Evolutionary conservation across 176 grass and related monocot species (phyloP), one percentile per base, ranked within the genome.

Genomic region (Neostapfia colusana): DNA sequence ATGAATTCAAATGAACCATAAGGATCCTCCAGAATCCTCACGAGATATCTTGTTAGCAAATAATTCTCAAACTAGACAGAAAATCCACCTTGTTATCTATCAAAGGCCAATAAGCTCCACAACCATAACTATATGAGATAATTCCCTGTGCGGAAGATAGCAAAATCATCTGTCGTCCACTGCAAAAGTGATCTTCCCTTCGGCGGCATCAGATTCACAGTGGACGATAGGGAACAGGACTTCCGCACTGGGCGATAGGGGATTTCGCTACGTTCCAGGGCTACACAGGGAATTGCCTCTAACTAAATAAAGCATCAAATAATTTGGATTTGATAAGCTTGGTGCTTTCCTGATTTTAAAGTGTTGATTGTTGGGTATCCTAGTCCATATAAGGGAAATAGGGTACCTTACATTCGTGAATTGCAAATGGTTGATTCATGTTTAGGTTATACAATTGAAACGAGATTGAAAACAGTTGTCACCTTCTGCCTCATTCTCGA

Each of bases 401-500:
- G n/a, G n/a, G n/a, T n/a, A n/a, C n/a, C n/a, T n/a, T n/a, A n/a
- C n/a, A n/a, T n/a, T n/a, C 0, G 15, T 12, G 12, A 25, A 41
- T 41, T 8, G 39, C 39, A 41, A 41, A 41, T 8, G 9, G 39
- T 41, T 58, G 5, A 11, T 2, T 58, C 21, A 16, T 61, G 18
- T 40, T 56, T 51, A 51, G n/a, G 55, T 18, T 72, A 10, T 11
- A 44, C 20, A 69, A 24, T 59, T 10, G 17, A n/a, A 44, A 36
- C 1, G 0, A 23, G 46, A 65, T 6, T 42, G 10, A 43, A 61
- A 21, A 48, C 8, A 81, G 18, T 57, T 34, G 7, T 76, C 81
- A 97, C 94, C 94, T 93, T 97, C 0, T 97, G 84, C 75, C 91
- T 97, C 88, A 97, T 91, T 26, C 72, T 59, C 41, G 94, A 89